A percentile compares a stretch with the other conserved stretches of the same genome.
These are phyloP conservation scores for Heterobasidion annosum DNA, from an alignment of 1,284 basidiomycete genomes.

Conservation along the genomic window DNA sequence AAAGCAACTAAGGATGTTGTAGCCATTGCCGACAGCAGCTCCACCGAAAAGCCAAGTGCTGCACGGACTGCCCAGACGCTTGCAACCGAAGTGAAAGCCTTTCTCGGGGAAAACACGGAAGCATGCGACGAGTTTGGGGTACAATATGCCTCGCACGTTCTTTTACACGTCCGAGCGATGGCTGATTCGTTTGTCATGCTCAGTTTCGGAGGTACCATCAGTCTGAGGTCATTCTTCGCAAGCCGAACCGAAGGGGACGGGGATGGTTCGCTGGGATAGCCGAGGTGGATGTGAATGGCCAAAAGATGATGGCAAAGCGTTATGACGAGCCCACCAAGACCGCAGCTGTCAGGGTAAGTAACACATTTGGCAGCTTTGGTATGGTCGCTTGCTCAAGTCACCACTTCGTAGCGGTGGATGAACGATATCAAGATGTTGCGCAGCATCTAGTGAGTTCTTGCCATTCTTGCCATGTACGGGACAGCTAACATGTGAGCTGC, in stretches of 20 bases:
- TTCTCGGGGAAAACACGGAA: constrained; percentile 2
- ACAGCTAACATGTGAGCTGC: not conserved
- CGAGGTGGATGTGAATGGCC: constrained; percentile 30
- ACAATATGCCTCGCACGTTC: not conserved
- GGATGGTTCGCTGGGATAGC: constrained; percentile 39
- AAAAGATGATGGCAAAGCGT: constrained; percentile 29
- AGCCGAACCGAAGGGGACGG: constrained; percentile 24
- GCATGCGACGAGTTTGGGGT: constrained; percentile 27
- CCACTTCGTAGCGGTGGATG: constrained; percentile 31
- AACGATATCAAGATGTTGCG: constrained; percentile 42
- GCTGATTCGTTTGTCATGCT: not conserved
- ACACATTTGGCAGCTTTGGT: not conserved
- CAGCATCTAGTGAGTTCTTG: constrained; percentile 32
- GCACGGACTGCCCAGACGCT: not conserved
- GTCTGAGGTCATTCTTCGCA: constrained; percentile 30
- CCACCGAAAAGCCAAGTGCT: not conserved
- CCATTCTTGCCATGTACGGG: not conserved
- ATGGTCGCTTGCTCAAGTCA: not conserved
- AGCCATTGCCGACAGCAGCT: not conserved
- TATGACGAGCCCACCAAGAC: constrained; percentile 28
- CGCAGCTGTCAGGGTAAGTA: constrained; percentile 23
- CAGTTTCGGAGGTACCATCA: constrained; percentile 44
- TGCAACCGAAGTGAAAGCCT: constrained; percentile 8
- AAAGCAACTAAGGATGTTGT: not conserved
- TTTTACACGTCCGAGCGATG: not conserved